Percentiles rank a stretch among this genome's conserved stretches.
Evolutionary conservation across 2,329 filamentous ascomycete species (phyloP).

Genomic region (Biscogniauxia mediterranea): DNA sequence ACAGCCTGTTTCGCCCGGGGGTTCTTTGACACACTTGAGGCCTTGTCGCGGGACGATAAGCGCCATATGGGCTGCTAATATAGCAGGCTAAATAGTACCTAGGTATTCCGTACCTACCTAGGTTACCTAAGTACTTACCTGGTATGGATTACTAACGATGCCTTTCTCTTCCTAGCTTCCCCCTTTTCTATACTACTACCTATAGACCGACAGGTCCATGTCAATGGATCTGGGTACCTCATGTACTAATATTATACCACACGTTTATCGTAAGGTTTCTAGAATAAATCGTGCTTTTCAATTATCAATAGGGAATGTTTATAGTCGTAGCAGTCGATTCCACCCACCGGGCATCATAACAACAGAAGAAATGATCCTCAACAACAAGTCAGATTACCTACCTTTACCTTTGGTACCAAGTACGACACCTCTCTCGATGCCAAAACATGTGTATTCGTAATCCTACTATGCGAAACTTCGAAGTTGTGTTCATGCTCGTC

Average conservation of each 20-base stretch:
- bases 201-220: too few relatives aligned
- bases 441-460: not conserved
- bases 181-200: not conserved
- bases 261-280: not conserved
- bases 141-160: too few relatives aligned
- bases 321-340: not conserved
- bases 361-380: too few relatives aligned
- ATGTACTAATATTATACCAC: not conserved
- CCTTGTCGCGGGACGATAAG: constrained; percentile 14
- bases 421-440: not conserved
- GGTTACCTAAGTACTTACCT: too few relatives aligned
- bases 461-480: not conserved
- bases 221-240: not conserved
- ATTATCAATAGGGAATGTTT: not conserved
- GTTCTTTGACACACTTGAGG: constrained; percentile 34
- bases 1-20: constrained; percentile 40
- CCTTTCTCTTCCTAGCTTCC: too few relatives aligned
- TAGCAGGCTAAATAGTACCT: too few relatives aligned
- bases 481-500: not conserved
- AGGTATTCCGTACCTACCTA: too few relatives aligned
- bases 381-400: too few relatives aligned
- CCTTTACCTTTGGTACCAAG: too few relatives aligned
- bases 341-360: too few relatives aligned
- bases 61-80: constrained; percentile 1
- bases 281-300: not conserved